Base-by-base conservation (phyloP, 2,329 filamentous ascomycete species). In the Pseudopithomyces chartarum region DNA sequence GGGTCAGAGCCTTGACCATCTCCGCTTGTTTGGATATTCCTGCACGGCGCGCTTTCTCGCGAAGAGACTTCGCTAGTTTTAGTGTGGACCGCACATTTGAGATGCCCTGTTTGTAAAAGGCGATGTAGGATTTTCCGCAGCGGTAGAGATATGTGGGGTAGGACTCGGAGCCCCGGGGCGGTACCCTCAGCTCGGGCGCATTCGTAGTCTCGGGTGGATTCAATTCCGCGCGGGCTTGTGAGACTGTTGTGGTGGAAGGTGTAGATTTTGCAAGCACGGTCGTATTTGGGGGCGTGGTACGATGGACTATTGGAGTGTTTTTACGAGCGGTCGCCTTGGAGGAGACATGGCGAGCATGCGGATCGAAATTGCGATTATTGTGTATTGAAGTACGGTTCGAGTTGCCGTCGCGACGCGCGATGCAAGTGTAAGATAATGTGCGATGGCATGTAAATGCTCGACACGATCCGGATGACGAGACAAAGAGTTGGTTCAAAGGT, bases 101-200 rank as follows among this genome's bases (percentile, higher is more conserved):
- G 32, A 97, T 77, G 17, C 93, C 94, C 1, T 86, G 83, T 78
- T 95, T 96, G 86, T 97, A 98, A 84, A 98, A 98, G 34, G 77
- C 76, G 10, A 90, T 66, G 76, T 96, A 97, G 50, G 90, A 86
- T 73, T 90, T 89, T 60, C 91, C 94, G 26, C 88, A 78, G 42
- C 77, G 73, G 68, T 85, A 84, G 59, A 85, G 80, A 78, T 90
- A 85, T 17, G 76, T 75, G 54, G 84, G 71, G 19, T 78, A 69
- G 26, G 78, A 77, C 29, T 83, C 73, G 7, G 76, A 68, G 19
- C 80, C 73, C 52, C 85, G 82, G 5, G 75, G 71, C 6, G 91
- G 91, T 2, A 91, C 79, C 42, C 81, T 73, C 59, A 97, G 82
- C 0, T 84, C 81, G 0, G 91, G 86, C 0, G 93, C 90, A 20